A percentile compares a stretch with the other conserved stretches of the same genome.
Evolutionary conservation across 306 rosid species (phyloP).

Genomic region (Lathyrus aphaca): DNA sequence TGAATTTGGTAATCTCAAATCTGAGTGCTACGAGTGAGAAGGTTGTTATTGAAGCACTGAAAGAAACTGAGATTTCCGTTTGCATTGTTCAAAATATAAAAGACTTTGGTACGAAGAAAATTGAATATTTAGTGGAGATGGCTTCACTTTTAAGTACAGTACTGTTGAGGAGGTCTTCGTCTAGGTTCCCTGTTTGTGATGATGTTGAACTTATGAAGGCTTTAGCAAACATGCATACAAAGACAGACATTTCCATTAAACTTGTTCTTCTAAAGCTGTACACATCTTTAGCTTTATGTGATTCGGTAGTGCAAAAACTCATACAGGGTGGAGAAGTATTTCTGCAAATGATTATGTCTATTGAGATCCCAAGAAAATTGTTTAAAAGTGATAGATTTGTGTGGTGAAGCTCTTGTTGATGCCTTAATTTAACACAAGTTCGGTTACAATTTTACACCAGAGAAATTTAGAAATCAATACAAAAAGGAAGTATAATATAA

Average conservation of each 20-base stretch:
- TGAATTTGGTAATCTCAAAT: conserved; percentile 62
- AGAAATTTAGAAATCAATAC: too few relatives aligned
- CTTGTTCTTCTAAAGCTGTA: conserved; percentile 70
- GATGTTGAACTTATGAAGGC: conserved; percentile 57
- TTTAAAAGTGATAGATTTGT: conserved; percentile 48
- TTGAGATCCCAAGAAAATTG: conserved; percentile 59
- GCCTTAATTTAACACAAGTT: conserved; percentile 70
- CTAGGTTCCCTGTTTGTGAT: conserved; percentile 71
- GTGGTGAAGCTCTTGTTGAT: conserved; percentile 67
- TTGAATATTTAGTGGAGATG: conserved; percentile 64
- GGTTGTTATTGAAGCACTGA: conserved; percentile 63
- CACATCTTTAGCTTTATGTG: conserved; percentile 86
- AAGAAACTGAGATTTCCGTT: conserved; percentile 50
- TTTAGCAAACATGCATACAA: conserved; percentile 49
- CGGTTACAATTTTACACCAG: too few relatives aligned
- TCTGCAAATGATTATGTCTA: conserved; percentile 59
- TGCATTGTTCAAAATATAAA: conserved; percentile 50
- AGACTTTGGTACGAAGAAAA: conserved; percentile 42
- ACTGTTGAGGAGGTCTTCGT: conserved; percentile 67
- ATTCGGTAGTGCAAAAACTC: conserved; percentile 62
- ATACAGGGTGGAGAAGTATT: conserved; percentile 61
- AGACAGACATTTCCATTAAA: conserved; percentile 46
- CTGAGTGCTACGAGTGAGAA: conserved; percentile 56
- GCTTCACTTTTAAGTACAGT: conserved; percentile 72
- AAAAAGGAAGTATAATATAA: too few relatives aligned